Percentiles rank a stretch among this genome's conserved stretches.
Evolutionary conservation across 176 grass and related monocot genomes (phyloP).

Genomic region (Juncus inflexus): DNA sequence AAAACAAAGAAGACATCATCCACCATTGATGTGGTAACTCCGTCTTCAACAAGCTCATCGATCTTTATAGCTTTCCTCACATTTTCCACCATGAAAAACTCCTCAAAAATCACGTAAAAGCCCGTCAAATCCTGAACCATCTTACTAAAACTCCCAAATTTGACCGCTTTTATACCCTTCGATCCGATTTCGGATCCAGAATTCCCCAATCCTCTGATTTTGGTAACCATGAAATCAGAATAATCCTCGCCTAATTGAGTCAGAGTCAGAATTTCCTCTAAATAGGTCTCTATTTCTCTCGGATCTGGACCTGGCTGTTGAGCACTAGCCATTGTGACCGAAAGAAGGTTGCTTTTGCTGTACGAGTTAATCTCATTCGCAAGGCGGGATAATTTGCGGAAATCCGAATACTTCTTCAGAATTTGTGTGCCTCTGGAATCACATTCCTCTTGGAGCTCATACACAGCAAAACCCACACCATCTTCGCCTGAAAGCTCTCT

Average conservation of each 20-base stretch:
- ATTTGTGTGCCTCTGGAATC: constrained; percentile 82
- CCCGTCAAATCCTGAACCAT: constrained; percentile 72
- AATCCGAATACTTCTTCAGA: constrained; percentile 66
- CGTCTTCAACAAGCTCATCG: constrained; percentile 60
- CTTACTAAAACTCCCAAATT: constrained; percentile 70
- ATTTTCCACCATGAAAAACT: constrained; percentile 99
- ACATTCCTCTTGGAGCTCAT: constrained; percentile 95
- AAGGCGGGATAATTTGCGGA: constrained; percentile 51
- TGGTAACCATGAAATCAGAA: constrained; percentile 84
- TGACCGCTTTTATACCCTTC: constrained; percentile 62
- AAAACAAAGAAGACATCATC: constrained; percentile 86
- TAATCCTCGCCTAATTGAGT: constrained; percentile 97
- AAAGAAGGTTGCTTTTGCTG: constrained; percentile 66
- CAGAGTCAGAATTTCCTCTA: constrained; percentile 77
- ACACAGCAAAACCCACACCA: constrained; percentile 69
- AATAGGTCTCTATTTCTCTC: constrained; percentile 67
- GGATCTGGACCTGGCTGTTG: constrained; percentile 65
- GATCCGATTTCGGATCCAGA: constrained; percentile 63
- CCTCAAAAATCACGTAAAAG: constrained; percentile 90
- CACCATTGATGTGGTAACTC: constrained; percentile 82
- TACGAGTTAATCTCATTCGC: constrained; percentile 84
- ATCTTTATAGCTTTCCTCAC: constrained; percentile 88
- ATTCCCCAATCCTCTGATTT: constrained; percentile 67
- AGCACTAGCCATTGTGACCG: constrained; percentile 41
- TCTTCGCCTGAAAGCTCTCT: constrained; percentile 75